Evolutionary conservation across 129 eudicot species (phyloP).

Genomic region (Saussurea involucrata): DNA sequence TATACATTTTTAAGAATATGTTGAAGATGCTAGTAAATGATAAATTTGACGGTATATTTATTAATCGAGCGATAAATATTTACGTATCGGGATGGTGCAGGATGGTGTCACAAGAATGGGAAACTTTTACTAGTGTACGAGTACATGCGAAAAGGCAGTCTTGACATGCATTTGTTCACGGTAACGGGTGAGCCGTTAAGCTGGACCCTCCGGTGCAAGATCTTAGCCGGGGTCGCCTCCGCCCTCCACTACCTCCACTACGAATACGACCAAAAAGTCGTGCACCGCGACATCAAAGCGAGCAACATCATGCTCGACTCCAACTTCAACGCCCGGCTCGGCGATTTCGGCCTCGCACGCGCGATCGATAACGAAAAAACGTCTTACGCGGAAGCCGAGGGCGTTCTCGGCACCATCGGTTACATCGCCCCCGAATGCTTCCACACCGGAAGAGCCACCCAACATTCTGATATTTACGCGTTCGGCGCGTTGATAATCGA

Average conservation of each 20-base stretch:
- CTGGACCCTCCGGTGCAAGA: constrained; percentile 63
- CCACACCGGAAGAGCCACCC: constrained; percentile 89
- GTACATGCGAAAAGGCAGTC: constrained; percentile 93
- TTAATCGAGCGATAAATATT: background rate
- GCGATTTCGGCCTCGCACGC: constrained; percentile 90
- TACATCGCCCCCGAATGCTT: constrained; percentile 94
- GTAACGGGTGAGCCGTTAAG: constrained; percentile 41
- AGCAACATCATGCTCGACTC: constrained; percentile 91
- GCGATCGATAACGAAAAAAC: constrained; percentile 84
- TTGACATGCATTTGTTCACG: constrained; percentile 70
- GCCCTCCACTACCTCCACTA: constrained; percentile 89
- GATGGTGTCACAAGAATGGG: constrained; percentile 87
- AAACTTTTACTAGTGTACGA: constrained; percentile 75
- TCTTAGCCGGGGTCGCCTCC: constrained; percentile 75
- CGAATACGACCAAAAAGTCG: constrained; percentile 72
- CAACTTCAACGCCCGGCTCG: constrained; percentile 73
- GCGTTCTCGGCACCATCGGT: constrained; percentile 75
- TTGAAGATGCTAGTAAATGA: too few species aligned
- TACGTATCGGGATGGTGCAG: constrained; percentile 24
- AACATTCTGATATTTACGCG: constrained; percentile 73
- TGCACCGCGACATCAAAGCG: constrained; percentile 83
- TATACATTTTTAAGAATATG: too few species aligned
- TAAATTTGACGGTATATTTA: too few species aligned
- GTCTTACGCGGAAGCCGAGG: constrained; percentile 81
- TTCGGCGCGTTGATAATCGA: constrained; percentile 77